Evolutionary conservation across 306 rosid genomes (phyloP).

Genomic region (Vigna unguiculata): DNA sequence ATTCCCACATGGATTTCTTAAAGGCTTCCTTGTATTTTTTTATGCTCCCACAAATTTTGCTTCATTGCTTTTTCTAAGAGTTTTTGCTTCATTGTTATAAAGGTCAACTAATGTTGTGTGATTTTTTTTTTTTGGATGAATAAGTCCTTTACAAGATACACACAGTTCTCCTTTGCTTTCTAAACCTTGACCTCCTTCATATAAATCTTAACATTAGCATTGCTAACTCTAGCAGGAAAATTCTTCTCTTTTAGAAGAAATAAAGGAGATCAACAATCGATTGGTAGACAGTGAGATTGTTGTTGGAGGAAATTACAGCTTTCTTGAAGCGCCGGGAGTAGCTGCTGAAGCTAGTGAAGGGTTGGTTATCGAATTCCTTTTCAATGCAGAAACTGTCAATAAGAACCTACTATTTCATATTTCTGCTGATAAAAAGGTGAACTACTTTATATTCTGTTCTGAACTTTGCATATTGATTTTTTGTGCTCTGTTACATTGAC

Average conservation of each 20-base stretch:
- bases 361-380: conserved; percentile 38
- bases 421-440: conserved; percentile 44
- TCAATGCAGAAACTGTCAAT: conserved; percentile 42
- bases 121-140: background rate
- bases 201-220: background rate
- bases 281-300: conserved; percentile 49
- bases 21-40: background rate
- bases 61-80: background rate
- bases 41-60: background rate
- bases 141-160: background rate
- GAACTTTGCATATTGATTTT: conserved; percentile 1
- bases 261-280: conserved; percentile 47
- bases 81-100: background rate
- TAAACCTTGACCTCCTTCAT: background rate
- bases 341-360: conserved; percentile 41
- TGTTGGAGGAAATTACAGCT: conserved; percentile 39
- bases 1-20: conserved; percentile 1
- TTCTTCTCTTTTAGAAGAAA: conserved; percentile 45
- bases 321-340: conserved; percentile 29
- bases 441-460: conserved; percentile 18
- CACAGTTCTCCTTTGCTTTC: no score
- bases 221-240: conserved; percentile 46
- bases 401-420: background rate
- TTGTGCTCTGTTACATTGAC: conserved; percentile 10
- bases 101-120: background rate